Conservation (phyloP, 768 basidiomycete species). For the Chalciporus chontae region DNA sequence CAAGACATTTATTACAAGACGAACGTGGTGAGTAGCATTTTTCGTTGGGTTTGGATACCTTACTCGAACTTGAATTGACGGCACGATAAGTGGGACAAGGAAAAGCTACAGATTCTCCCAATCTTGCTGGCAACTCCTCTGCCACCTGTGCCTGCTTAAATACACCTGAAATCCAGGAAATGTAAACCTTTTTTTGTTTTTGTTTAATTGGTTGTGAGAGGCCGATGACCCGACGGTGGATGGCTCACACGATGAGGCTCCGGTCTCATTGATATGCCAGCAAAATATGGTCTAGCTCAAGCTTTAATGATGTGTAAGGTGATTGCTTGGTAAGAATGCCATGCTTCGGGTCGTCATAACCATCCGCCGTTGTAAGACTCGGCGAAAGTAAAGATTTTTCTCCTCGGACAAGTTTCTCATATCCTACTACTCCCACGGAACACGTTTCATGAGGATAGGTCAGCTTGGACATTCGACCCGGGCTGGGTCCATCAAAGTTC, state of each 20-base stretch:
- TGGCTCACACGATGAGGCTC: neutral
- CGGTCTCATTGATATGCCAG: no score
- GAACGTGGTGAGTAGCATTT: constrained; percentile 20
- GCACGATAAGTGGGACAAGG: constrained; percentile 53
- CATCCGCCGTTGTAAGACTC: neutral
- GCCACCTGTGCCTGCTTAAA: constrained; percentile 10
- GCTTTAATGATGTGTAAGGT: neutral
- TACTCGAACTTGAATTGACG: neutral
- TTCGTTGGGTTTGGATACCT: neutral
- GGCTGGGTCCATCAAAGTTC: neutral
- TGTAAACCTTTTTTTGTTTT: neutral
- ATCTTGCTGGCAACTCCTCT: constrained; percentile 31
- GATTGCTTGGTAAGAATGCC: neutral
- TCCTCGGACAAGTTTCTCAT: neutral
- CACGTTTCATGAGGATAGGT: neutral
- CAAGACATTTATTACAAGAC: constrained; percentile 20
- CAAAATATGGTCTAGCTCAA: no score
- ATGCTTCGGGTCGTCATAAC: constrained; percentile 1
- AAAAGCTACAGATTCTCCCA: constrained; percentile 50
- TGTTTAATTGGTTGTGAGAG: neutral
- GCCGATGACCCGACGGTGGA: neutral
- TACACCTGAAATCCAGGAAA: neutral
- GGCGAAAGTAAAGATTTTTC: neutral
- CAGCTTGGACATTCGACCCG: neutral
- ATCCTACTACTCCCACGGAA: neutral